Conservation (phyloP, 495 filamentous ascomycete species). For the Hypoxylon crocopeplum region DNA sequence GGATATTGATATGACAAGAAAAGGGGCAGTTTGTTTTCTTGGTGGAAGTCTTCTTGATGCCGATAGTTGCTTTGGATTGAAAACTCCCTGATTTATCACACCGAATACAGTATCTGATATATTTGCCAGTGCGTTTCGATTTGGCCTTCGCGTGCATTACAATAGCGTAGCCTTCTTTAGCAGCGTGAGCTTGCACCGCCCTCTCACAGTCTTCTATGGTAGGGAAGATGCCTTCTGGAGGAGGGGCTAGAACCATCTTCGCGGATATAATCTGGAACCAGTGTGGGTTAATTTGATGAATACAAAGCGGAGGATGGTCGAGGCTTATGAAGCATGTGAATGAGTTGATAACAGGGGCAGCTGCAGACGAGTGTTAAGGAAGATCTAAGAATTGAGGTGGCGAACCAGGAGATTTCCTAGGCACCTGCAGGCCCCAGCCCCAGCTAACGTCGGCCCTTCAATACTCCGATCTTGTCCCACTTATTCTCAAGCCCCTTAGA, state of each 20-base stretch:
- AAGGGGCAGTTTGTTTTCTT: slow-evolving; percentile 45
- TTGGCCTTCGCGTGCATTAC: slow-evolving; percentile 39
- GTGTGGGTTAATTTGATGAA: slow-evolving; percentile 4
- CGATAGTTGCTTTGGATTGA: slow-evolving; percentile 37
- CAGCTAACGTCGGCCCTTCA: slow-evolving; percentile 1
- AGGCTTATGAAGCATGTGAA: no score
- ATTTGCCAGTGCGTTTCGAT: slow-evolving; percentile 36
- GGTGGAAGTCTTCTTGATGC: slow-evolving; percentile 35
- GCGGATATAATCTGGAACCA: not conserved
- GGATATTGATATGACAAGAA: slow-evolving; percentile 34
- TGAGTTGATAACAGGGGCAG: slow-evolving; percentile 11
- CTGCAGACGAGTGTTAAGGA: slow-evolving; percentile 28
- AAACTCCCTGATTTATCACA: slow-evolving; percentile 42
- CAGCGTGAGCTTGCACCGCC: slow-evolving; percentile 37
- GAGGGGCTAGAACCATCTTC: slow-evolving; percentile 38
- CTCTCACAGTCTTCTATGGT: slow-evolving; percentile 35
- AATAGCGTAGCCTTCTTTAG: slow-evolving; percentile 39
- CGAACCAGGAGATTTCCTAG: not conserved
- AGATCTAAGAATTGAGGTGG: slow-evolving; percentile 19
- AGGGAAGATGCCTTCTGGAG: slow-evolving; percentile 34
- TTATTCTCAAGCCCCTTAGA: no score
- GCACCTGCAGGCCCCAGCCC: not conserved
- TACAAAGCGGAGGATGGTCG: no score
- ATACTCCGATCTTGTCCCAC: not conserved
- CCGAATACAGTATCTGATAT: slow-evolving; percentile 40